phyloP scores from a whole-genome alignment of 1,139 yeast genomes.

The Zygosaccharomyces sapae region DNA sequence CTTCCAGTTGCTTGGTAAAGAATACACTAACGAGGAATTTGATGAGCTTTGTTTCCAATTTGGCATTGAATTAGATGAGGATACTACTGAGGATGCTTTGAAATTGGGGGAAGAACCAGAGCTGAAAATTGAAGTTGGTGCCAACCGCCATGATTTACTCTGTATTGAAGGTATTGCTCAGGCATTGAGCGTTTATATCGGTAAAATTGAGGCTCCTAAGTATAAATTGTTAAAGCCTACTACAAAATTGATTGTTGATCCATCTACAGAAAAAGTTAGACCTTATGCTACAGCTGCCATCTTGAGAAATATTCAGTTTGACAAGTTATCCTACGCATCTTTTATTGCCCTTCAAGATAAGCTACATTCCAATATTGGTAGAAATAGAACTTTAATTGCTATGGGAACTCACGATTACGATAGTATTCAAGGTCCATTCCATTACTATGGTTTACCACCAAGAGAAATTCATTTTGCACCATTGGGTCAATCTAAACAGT shows the following conservation, averaged over 20 bases:
- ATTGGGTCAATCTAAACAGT: constrained; percentile 72
- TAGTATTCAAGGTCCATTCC: constrained; percentile 75
- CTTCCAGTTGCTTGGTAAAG: constrained; percentile 71
- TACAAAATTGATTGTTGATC: constrained; percentile 65
- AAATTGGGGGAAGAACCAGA: constrained; percentile 88
- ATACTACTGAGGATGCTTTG: constrained; percentile 70
- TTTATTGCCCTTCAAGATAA: constrained; percentile 96
- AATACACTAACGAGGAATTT: constrained; percentile 85
- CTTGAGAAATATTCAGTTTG: constrained; percentile 75
- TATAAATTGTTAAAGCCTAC: constrained; percentile 62
- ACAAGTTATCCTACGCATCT: constrained; percentile 82
- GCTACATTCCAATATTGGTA: constrained; percentile 89
- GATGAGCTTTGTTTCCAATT: constrained; percentile 96
- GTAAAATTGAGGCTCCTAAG: constrained; percentile 58
- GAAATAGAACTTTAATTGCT: constrained; percentile 95
- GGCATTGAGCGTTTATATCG: constrained; percentile 86
- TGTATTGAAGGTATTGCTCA: constrained; percentile 98
- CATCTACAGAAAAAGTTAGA: constrained; percentile 68
- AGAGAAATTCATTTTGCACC: constrained; percentile 75
- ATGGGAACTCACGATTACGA: constrained; percentile 97
- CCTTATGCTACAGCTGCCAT: constrained; percentile 95
- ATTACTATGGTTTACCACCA: constrained; percentile 83
- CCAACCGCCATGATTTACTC: constrained; percentile 95
- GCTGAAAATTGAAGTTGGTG: constrained; percentile 94
- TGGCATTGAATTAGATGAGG: constrained; percentile 97